Base-by-base conservation (phyloP, 352 stramenopile species). In the Aphanomyces astaci region DNA sequence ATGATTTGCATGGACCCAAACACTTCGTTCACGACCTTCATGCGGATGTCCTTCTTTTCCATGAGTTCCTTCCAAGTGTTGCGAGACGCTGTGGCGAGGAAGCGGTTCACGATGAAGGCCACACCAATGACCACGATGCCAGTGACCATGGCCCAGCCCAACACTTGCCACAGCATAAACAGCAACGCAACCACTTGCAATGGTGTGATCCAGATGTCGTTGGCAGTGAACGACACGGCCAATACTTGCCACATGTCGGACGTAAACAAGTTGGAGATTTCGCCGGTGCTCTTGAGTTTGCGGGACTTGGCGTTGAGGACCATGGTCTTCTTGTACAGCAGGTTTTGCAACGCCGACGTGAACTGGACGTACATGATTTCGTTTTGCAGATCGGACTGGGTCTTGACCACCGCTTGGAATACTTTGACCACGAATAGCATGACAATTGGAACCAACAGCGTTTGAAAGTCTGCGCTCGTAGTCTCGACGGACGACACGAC, bases 1-100 rank as follows among this genome's bases (percentile, higher is more conserved):
- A 99, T 92, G 39, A 98, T 82, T 74, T 98, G 90, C 67, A 98
- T 98, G 13, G 60, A 57, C 17, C 28, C 39, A 33, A 86, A 77
- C 1, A 76, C 57, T 51, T 86, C 77, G 25, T 78, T 84, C 31
- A 86, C 55, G 0, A 68, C 65, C 0, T 72, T 65, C 74, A 84
- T 78, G 45, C 77, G 79, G 5, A 39, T 43, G 27, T 84, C 77
- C 17, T 77, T 80, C 39, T 65, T 49, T 9, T 54, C 9, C 73
- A 82, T 77, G 53, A 75, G 63, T 22, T 62, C 19, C 7, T 30
- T 31, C 45, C 73, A 78, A 3, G 51, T 57, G 17, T 17, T 4
- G 3, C 28, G 24, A 25, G 67, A 71, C 10, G 27, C 51, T 9
- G 46, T 53, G 17, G 74, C 67, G 25, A 80, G 60, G 0, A 59